Base-by-base conservation (phyloP, 805 yeast genomes). In the Phaffomyces opuntiae region DNA sequence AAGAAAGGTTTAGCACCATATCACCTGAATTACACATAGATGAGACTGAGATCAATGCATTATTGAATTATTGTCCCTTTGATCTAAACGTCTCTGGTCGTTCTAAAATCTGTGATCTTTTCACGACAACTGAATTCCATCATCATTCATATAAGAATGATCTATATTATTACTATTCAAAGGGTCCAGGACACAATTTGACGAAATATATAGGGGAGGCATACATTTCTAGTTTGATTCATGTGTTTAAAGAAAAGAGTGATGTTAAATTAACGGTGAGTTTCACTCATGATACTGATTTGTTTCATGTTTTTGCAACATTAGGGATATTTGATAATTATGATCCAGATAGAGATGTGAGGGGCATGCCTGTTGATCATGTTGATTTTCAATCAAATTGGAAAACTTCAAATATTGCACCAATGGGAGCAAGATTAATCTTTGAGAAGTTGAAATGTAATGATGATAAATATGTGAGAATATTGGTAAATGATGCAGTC, bases 241-340 rank as follows among this genome's bases (percentile, higher is more conserved):
- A 62, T 19, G 60, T 75, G 42, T 63, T 78, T 50, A 65, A 70
- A 52, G 65, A 44, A 4, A 38, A 41, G 14, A 68, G 65, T 24
- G 61, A 61, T 7, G 53, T 56, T 8, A 57, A 72, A 47, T 56
- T 78, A 34, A 68, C 73, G 57, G 64, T 72, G 39, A 66, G 70
- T 21, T 78, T 78, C 57, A 63, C 73, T 16, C 84, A 79, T 60
- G 84, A 79, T 57, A 73, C 79, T 35, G 80, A 79, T 53, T 62
- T 78, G 39, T 73, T 73, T 47, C 63, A 70, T n/a, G 68, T 72
- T 54, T 67, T 73, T 39, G 62, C 78, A 24, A 72, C 78, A 5
- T 58, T 77, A 24, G 81, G 80, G 3, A 49, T 79, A 36, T 61
- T 71, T 16, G 61, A 54, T 38, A 53, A 42, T 24, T 33, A 14